Base-by-base conservation (phyloP, 768 basidiomycete genomes). In the Pleurotus tuber-regium region DNA sequence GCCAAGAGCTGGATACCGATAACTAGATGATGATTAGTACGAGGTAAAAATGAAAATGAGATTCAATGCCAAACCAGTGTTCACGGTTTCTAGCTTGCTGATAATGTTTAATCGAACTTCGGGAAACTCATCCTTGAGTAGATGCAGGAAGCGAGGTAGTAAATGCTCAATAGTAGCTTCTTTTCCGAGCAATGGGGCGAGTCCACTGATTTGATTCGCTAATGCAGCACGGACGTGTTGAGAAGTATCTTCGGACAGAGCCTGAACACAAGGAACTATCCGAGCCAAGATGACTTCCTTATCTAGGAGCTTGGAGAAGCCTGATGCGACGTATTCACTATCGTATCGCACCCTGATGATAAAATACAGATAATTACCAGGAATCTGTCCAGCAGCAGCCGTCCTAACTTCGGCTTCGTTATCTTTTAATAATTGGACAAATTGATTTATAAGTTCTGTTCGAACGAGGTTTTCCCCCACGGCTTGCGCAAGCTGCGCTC, bases 321-420 rank as follows among this genome's bases (percentile, higher is more conserved):
- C 96, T 98, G 61, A 6, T 21, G 38, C 21, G 16, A 43, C 24
- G 21, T 51, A 43, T 50, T 40, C 35, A 28, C 42, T 38, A n/a
- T n/a, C n/a, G n/a, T n/a, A n/a, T n/a, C n/a, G n/a, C n/a, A n/a
- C n/a, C n/a, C n/a, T n/a, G n/a, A n/a, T 43, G 38, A 47, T 29
- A 31, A 38, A 48, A 39, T 52, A 58, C 46, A 30, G 12, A 19
- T 36, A 64, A 69, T 56, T 66, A 95, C 96, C 96, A 68, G 97
- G 97, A 57, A 99, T 92, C 68, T 98, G 97, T 31, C 91, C 92
- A 31, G 96, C 86, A 46, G 89, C 94, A 36, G 97, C 96, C 43
- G 95, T 98, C 57, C 95, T 84, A 35, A 98, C 97, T 70, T 99
- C 97, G 16, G 97, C 97, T 70, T 99, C 97, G 61, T 96, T 96